Evolutionary conservation across 2,329 filamentous ascomycete species (phyloP).

Genomic region (Diaporthe ilicicola): DNA sequence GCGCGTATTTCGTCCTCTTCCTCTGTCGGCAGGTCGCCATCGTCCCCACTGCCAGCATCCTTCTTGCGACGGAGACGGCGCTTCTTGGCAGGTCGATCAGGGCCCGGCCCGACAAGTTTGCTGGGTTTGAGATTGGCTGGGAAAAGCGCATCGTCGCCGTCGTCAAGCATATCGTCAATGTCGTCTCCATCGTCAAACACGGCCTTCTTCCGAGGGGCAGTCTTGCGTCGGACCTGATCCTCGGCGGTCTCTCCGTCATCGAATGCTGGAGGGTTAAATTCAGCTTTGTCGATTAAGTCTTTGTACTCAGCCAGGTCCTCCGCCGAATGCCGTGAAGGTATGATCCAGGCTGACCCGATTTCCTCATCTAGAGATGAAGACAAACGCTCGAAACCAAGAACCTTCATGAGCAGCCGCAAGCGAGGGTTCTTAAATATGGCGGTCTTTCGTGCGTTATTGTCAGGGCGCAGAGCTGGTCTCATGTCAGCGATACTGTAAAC

Average conservation of each 20-base stretch:
- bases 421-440: conserved; percentile 91
- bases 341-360: conserved; percentile 78
- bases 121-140: conserved; percentile 59
- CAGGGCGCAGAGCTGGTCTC: conserved; percentile 64
- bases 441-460: conserved; percentile 70
- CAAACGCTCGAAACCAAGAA: conserved; percentile 74
- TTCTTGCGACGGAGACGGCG: conserved; percentile 61
- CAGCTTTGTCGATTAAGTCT: conserved; percentile 78
- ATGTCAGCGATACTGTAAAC: background rate
- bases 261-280: conserved; percentile 80
- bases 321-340: conserved; percentile 73
- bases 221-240: conserved; percentile 80
- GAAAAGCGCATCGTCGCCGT: conserved; percentile 71
- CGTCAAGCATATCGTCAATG: conserved; percentile 53
- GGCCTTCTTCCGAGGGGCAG: conserved; percentile 61
- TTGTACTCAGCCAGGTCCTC: conserved; percentile 73
- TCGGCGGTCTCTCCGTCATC: conserved; percentile 79
- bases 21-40: conserved; percentile 55
- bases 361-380: conserved; percentile 70
- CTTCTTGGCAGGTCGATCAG: conserved; percentile 67
- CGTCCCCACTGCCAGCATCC: conserved; percentile 53
- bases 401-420: conserved; percentile 82
- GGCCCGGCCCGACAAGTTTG: conserved; percentile 31
- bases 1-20: conserved; percentile 58
- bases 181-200: conserved; percentile 76